Evolutionary conservation across 805 yeast genomes (phyloP), one percentile per base, ranked within the genome.

Genomic region (Yarrowia bubula): DNA sequence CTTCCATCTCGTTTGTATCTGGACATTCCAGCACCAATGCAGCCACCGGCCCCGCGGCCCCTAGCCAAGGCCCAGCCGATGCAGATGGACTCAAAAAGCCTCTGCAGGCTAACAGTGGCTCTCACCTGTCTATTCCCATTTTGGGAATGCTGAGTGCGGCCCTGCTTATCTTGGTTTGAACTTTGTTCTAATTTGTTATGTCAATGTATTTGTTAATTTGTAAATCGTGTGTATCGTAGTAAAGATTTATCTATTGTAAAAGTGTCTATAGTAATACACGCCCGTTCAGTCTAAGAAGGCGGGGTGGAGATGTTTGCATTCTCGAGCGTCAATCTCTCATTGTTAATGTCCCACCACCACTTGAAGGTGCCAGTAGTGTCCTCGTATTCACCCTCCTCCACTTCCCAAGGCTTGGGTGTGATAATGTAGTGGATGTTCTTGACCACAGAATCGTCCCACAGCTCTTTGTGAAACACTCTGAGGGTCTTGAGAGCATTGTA

Each of bases 391-490:
- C 70, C 69, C 8, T 71, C 68, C 32, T 65, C 71, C 18, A 78
- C 78, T 47, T 84, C 81, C 88, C 88, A 84, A 3, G 88, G 88
- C 74, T 84, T 84, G 11, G 88, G 87, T 6, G 80, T 79, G 44
- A 84, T 67, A 37, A 84, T 84, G 70, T 81, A 84, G 72, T 84
- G 88, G 47, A 84, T 77, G 67, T 82, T 84, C 71, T 84, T 85
- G 62, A 85, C 84, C 67, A 77, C 79, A 8, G 74, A 70, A 41
- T 76, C 77, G 53, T 79, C 74, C 83, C 86, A 83, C 33, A 85
- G 67, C 17, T 80, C 79, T 1, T 73, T 18, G 71, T 84, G 88
- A 66, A 80, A 71, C 22, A 66, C 47, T 42, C 74, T 76, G 67
- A 84, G 75, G 0, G 88, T 84, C 72, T 85, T 85, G 58, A 85